Evolutionary conservation across 441 rosid genomes (phyloP).

Genomic region (Gossypium trilobum): DNA sequence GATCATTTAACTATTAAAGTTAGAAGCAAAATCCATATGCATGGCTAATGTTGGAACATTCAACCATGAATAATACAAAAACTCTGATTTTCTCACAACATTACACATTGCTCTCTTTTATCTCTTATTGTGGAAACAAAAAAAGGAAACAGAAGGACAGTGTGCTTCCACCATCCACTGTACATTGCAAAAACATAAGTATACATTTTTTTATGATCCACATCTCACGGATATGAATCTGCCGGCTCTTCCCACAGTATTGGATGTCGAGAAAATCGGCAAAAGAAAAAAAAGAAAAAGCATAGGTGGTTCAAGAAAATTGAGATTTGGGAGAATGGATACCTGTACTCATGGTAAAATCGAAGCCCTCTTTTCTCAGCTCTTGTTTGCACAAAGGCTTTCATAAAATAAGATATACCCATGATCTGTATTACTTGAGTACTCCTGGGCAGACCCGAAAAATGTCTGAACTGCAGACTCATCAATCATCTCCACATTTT

Average conservation of each 20-base stretch:
- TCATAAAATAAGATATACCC: conserved; percentile 90
- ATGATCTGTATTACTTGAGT: conserved; percentile 74
- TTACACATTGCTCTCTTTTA: conserved; percentile 27
- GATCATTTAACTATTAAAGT: no score
- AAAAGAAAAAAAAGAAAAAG: neutral
- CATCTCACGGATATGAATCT: conserved; percentile 21
- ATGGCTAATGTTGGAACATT: no score
- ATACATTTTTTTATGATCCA: conserved; percentile 30
- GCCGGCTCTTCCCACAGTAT: conserved; percentile 28
- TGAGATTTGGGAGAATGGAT: conserved; percentile 25
- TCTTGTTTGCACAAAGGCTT: conserved; percentile 45
- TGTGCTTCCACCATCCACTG: conserved; percentile 49
- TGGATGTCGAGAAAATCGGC: conserved; percentile 1
- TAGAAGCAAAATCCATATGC: no score
- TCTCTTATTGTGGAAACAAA: conserved; percentile 28
- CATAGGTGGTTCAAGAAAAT: conserved; percentile 12
- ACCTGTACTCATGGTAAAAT: conserved; percentile 20
- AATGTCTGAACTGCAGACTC: conserved; percentile 85
- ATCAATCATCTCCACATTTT: conserved; percentile 81
- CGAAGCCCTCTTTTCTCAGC: conserved; percentile 27
- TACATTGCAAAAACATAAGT: conserved; percentile 49
- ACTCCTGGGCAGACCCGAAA: conserved; percentile 87
- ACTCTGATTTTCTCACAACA: neutral
- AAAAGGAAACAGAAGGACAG: conserved; percentile 21
- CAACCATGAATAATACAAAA: no score